Percentiles rank a stretch among this genome's conserved stretches.
phyloP scores from a whole-genome alignment of 176 grass and related monocot species.

The Aegilops sharonensis region DNA sequence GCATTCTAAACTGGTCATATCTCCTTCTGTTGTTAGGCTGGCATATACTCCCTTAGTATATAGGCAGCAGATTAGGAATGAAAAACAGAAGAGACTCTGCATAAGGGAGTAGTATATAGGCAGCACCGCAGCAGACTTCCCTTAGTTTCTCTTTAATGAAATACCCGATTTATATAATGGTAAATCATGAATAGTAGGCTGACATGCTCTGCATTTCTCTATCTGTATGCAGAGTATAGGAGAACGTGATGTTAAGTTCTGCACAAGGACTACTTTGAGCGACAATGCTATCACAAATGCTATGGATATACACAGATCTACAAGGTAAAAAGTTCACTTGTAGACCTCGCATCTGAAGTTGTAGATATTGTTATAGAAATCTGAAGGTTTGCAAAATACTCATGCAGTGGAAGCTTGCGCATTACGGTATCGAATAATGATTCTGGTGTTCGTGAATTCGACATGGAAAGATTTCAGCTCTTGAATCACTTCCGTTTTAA shows the following conservation, averaged over 20 bases:
- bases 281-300: constrained; percentile 96
- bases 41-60: background rate
- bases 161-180: background rate
- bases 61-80: background rate
- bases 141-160: background rate
- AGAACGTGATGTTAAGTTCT: constrained; percentile 64
- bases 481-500: constrained; percentile 72
- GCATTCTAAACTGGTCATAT: background rate
- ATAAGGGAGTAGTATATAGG: background rate
- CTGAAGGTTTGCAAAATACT: constrained; percentile 32
- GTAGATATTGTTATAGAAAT: constrained; percentile 10
- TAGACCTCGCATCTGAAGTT: constrained; percentile 1
- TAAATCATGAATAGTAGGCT: background rate
- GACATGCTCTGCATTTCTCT: constrained; percentile 6
- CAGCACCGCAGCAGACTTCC: background rate
- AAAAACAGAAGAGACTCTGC: too few species aligned
- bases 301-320: constrained; percentile 75
- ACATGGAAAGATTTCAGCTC: constrained; percentile 82
- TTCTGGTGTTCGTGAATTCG: constrained; percentile 73
- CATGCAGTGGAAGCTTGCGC: constrained; percentile 61
- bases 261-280: constrained; percentile 70
- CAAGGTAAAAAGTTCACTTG: constrained; percentile 43
- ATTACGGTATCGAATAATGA: constrained; percentile 89
- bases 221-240: constrained; percentile 51
- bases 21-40: background rate